A percentile compares a stretch with the other conserved stretches of the same genome.
Conservation (phyloP, 2,329 filamentous ascomycete genomes). For the Emergomyces orientalis region DNA sequence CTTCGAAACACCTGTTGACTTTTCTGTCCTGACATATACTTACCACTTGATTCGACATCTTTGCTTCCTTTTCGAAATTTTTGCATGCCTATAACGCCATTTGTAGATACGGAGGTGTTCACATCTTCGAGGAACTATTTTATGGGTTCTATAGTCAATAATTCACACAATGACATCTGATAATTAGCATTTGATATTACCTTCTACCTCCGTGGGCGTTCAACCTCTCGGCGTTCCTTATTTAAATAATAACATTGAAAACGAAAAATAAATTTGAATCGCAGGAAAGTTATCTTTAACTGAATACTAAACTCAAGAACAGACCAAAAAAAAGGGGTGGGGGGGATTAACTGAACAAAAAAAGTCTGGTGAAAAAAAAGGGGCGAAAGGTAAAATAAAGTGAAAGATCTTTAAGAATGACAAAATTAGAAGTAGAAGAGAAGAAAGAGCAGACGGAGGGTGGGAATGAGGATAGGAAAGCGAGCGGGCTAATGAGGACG, state of each 20-base stretch:
- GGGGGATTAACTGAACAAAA: no score
- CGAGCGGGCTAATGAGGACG: background rate
- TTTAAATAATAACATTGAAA: background rate
- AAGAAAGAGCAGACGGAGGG: background rate
- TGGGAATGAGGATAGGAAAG: background rate
- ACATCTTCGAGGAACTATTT: no score
- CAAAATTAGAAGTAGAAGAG: background rate
- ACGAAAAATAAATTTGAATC: background rate
- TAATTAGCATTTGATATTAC: no score
- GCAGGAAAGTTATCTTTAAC: background rate
- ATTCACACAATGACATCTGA: no score
- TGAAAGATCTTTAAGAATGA: background rate
- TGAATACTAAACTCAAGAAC: background rate
- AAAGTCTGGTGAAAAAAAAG: background rate
- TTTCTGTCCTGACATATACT: no score
- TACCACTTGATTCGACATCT: no score
- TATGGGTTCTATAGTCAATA: no score
- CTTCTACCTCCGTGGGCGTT: background rate
- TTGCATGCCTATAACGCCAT: no score
- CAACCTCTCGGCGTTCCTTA: no score
- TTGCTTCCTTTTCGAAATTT: no score
- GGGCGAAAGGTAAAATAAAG: background rate
- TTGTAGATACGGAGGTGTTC: no score
- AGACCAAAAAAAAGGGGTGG: background rate
- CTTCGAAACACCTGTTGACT: no score